Conservation (phyloP, 208 protist genomes). For the Acanthamoeba triangularis region DNA sequence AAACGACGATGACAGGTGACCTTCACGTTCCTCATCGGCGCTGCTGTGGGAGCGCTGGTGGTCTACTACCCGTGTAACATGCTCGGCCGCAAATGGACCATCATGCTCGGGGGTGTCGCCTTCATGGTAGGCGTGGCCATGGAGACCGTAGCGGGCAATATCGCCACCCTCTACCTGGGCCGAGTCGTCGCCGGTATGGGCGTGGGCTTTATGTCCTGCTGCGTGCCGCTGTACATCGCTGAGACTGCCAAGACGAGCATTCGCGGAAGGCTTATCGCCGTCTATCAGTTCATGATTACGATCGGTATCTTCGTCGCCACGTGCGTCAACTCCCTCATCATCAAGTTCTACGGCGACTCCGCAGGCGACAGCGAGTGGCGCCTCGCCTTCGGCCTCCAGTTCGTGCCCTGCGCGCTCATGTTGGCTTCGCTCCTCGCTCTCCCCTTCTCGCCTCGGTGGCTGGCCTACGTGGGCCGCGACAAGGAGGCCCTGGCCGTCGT, state of each 20-base stretch:
- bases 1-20: too few species aligned
- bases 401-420: slow-evolving; percentile 62
- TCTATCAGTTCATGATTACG: slow-evolving; percentile 73
- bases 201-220: slow-evolving; percentile 72
- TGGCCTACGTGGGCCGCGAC: slow-evolving; percentile 66
- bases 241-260: slow-evolving; percentile 70
- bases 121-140: slow-evolving; percentile 71
- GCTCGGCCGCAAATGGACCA: slow-evolving; percentile 77
- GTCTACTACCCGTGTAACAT: slow-evolving; percentile 66
- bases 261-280: slow-evolving; percentile 71
- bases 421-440: background rate
- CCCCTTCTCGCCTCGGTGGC: slow-evolving; percentile 74
- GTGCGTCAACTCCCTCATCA: slow-evolving; percentile 64
- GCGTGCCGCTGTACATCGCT: slow-evolving; percentile 76
- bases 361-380: slow-evolving; percentile 60
- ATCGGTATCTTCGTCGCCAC: slow-evolving; percentile 74
- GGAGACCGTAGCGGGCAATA: slow-evolving; percentile 71
- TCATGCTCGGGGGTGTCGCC: slow-evolving; percentile 45
- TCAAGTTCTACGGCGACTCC: slow-evolving; percentile 58
- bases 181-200: slow-evolving; percentile 74
- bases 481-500: slow-evolving; percentile 63
- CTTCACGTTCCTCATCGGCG: slow-evolving; percentile 27
- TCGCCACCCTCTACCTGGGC: slow-evolving; percentile 52
- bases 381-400: slow-evolving; percentile 67
- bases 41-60: slow-evolving; percentile 35